These are phyloP conservation scores for Cordyceps javanica DNA, from an alignment of 2,329 filamentous ascomycete genomes.

Conservation along the genomic window DNA sequence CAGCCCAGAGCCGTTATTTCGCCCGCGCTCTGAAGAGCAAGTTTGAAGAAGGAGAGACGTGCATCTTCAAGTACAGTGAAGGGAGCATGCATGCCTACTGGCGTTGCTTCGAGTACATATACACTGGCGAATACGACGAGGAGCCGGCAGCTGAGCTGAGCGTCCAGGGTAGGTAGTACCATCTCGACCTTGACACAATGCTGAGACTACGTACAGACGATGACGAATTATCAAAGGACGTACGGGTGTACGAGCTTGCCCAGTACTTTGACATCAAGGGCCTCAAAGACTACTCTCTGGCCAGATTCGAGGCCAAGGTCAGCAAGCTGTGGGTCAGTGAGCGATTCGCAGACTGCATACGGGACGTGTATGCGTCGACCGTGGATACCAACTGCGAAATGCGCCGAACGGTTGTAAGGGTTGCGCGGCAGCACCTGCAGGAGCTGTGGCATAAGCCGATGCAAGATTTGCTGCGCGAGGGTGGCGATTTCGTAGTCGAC, in stretches of 20 bases:
- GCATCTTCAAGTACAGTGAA: neutral
- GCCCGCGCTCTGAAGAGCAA: neutral
- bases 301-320: neutral
- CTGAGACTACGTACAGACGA: too few species aligned
- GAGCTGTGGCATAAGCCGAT: neutral
- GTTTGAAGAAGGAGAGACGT: neutral
- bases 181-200: too few species aligned
- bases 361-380: neutral
- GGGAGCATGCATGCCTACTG: slow-evolving; percentile 14
- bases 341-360: neutral
- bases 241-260: neutral
- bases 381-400: neutral
- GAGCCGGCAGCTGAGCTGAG: neutral
- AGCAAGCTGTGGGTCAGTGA: neutral
- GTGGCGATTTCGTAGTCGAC: neutral
- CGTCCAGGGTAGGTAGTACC: neutral
- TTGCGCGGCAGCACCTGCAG: neutral
- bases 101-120: slow-evolving; percentile 13
- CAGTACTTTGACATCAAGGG: neutral
- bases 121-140: slow-evolving; percentile 10
- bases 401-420: neutral
- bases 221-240: neutral
- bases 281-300: neutral
- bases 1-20: neutral
- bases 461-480: neutral